These are phyloP conservation scores for Blastocystis sp. DNA, from an alignment of 352 stramenopile species.

Conservation along the genomic window DNA sequence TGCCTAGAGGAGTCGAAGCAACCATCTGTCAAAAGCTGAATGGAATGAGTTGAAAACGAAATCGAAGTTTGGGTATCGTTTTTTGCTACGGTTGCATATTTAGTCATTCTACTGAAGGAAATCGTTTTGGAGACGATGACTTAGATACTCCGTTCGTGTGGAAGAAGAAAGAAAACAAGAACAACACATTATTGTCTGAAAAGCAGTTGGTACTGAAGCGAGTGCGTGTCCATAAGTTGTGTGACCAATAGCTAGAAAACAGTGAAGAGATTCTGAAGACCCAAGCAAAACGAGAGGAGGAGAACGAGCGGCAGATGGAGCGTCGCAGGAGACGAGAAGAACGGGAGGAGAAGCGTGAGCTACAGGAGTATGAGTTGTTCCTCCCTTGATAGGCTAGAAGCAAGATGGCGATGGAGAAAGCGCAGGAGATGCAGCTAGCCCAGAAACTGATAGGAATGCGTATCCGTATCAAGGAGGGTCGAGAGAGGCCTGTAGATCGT, in stretches of 20 bases:
- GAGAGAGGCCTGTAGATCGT: conserved; percentile 89
- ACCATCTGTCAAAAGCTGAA: background rate
- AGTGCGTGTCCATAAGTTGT: background rate
- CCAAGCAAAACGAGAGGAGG: background rate
- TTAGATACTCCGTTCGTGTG: background rate
- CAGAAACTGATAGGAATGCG: conserved; percentile 44
- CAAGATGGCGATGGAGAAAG: background rate
- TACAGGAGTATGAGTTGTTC: background rate
- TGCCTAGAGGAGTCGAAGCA: background rate
- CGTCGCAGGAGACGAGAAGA: background rate
- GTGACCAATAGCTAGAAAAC: background rate
- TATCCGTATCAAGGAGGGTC: conserved; percentile 76
- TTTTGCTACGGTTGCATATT: background rate
- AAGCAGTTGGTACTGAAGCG: background rate
- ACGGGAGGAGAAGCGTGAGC: background rate
- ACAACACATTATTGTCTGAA: background rate
- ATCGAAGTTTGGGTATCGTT: background rate
- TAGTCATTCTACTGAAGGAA: background rate
- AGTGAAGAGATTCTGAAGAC: background rate
- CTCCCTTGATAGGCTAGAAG: background rate
- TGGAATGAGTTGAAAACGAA: background rate
- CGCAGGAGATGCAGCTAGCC: background rate
- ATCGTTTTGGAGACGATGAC: background rate
- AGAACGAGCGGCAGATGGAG: background rate
- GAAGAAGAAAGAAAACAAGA: background rate